Conservation (phyloP, 129 eudicot species). For the Solidago caesia region DNA sequence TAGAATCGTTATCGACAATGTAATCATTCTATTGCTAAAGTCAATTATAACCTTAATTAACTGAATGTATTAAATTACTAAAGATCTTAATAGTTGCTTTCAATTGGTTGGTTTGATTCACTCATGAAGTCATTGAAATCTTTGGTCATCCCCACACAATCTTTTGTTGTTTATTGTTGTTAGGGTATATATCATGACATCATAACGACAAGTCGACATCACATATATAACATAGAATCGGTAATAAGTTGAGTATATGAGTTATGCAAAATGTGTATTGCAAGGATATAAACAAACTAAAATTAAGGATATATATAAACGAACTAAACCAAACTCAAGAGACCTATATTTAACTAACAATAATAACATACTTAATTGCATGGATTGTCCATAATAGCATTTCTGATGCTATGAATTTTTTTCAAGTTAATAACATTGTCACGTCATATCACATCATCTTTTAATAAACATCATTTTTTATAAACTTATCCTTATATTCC, state of each 20-base stretch:
- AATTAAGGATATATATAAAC: not conserved
- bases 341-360: not conserved
- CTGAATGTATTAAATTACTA: not conserved
- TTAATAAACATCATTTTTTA: no score
- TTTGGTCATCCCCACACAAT: not conserved
- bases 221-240: slow-evolving; percentile 5
- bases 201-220: not conserved
- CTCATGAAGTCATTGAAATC: slow-evolving; percentile 5
- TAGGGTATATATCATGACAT: not conserved
- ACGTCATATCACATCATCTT: no score
- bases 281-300: not conserved
- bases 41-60: not conserved
- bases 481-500: no score
- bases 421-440: no score
- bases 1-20: not conserved
- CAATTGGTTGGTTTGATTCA: slow-evolving; percentile 3
- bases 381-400: no score
- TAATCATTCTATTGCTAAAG: not conserved
- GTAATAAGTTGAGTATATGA: not conserved
- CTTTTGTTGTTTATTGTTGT: not conserved
- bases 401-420: no score
- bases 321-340: not conserved
- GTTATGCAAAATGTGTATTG: no score
- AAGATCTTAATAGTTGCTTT: not conserved
- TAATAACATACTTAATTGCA: no score